Conservation (phyloP, 1,139 yeast genomes). For the Magnusiomyces tetraspermus region DNA sequence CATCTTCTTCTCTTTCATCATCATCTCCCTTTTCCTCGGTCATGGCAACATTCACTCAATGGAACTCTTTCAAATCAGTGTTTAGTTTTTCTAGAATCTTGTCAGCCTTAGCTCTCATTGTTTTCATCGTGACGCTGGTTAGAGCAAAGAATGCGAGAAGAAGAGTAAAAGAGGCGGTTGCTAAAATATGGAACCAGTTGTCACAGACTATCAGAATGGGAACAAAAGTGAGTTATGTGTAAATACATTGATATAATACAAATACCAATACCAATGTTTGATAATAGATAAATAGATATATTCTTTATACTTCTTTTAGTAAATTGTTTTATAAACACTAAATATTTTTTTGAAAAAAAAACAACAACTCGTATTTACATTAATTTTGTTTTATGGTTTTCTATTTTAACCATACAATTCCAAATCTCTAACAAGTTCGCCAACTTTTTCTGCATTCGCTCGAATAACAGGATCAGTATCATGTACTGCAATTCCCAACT, state of each 20-base stretch:
- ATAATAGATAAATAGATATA: too few relatives aligned
- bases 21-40: neutral
- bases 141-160: neutral
- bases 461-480: constrained; percentile 11
- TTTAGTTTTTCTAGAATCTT: neutral
- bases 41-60: neutral
- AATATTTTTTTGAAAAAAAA: too few relatives aligned
- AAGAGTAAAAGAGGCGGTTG: neutral
- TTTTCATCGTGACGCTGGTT: neutral
- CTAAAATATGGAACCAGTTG: neutral
- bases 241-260: neutral
- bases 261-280: neutral
- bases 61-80: neutral
- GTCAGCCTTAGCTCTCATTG: neutral
- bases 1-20: neutral
- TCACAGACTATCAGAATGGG: constrained; percentile 4
- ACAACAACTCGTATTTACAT: too few relatives aligned
- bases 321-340: too few relatives aligned
- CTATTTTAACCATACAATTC: neutral
- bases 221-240: constrained; percentile 5
- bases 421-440: constrained; percentile 1
- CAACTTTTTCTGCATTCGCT: constrained; percentile 5
- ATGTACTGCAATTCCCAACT: constrained; percentile 6
- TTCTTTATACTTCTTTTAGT: too few relatives aligned
- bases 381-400: too few relatives aligned